Evolutionary conservation across 1,284 basidiomycete genomes (phyloP), one percentile per base, ranked within the genome.

Genomic region (Singerocomus inundabilis): DNA sequence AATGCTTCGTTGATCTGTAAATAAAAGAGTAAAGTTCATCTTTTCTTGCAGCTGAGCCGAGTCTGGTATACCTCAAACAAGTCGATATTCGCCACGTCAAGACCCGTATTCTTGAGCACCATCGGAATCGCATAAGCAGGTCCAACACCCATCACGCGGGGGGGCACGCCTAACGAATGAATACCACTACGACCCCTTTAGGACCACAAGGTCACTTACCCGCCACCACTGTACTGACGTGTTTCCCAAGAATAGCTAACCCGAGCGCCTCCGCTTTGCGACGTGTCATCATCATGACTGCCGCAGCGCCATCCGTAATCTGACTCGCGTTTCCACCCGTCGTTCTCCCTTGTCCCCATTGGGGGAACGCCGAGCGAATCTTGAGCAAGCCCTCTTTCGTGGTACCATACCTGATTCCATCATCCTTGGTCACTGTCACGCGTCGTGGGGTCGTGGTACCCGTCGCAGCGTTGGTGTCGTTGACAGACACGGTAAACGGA

Each of bases 271-370:
- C 85, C 5, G 93, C 93, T 67, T 90, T 91, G 52, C 76, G 75
- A 53, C 93, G 75, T n/a, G 81, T 85, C 93, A 95, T 96, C 55
- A 96, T 68, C 52, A 96, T 62, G 2, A 92, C 82, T 13, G 91
- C 88, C 0, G 93, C 91, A 8, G 88, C 91, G 16, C 93, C 93
- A 62, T 96, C 93, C 6, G 93, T 93, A 53, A 95, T 79, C 64
- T 90, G 88, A 56, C 81, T 85, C 21, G 93, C 91, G 70, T 95
- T 96, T 18, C 92, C 92, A n/a, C 89, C 91, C 6, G 92, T 94
- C 15, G 90, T 92, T 37, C 80, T 79, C 1, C 75, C 69, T 9
- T 83, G 83, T 3, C 84, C 85, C 91, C 91, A 95, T 59, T 94
- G 88, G 33, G 91, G 91, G 72, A 95, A 96, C 4, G 93, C 93